A percentile compares a stretch with the other conserved stretches of the same genome.
Conservation (phyloP, 345 rosid species). For the Lepidium africanum region DNA sequence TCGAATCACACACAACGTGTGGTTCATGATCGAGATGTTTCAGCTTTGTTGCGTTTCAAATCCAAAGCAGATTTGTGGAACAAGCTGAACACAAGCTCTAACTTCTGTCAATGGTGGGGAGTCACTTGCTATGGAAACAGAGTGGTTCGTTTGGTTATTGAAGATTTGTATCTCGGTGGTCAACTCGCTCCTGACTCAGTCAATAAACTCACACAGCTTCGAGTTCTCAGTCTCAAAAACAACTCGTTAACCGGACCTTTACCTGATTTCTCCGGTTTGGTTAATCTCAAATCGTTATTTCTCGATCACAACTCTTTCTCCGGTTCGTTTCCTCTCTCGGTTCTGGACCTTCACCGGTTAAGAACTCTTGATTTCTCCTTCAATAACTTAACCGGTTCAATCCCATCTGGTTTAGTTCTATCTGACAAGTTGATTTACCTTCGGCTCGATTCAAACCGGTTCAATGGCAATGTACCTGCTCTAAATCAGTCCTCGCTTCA, state of each 20-base stretch:
- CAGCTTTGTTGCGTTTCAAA: slow-evolving; percentile 59
- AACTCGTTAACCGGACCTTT: slow-evolving; percentile 66
- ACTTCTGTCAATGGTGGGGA: slow-evolving; percentile 67
- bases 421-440: slow-evolving; percentile 47
- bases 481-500: slow-evolving; percentile 70
- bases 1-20: slow-evolving; percentile 10
- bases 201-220: slow-evolving; percentile 69
- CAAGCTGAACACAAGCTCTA: slow-evolving; percentile 32
- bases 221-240: slow-evolving; percentile 82
- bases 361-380: slow-evolving; percentile 60
- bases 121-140: slow-evolving; percentile 46
- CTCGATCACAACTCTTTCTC: slow-evolving; percentile 63
- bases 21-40: slow-evolving; percentile 42
- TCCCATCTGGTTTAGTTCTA: slow-evolving; percentile 38
- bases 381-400: slow-evolving; percentile 54
- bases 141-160: slow-evolving; percentile 56
- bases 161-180: slow-evolving; percentile 56
- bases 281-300: slow-evolving; percentile 67
- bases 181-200: slow-evolving; percentile 45
- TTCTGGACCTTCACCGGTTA: slow-evolving; percentile 47
- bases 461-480: slow-evolving; percentile 59
- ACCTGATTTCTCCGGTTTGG: slow-evolving; percentile 65
- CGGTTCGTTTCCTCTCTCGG: slow-evolving; percentile 62
- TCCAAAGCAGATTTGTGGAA: slow-evolving; percentile 56
- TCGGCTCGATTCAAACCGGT: slow-evolving; percentile 54